phyloP scores from a whole-genome alignment of 2,329 filamentous ascomycete genomes.

The Xylariaceae sp. region DNA sequence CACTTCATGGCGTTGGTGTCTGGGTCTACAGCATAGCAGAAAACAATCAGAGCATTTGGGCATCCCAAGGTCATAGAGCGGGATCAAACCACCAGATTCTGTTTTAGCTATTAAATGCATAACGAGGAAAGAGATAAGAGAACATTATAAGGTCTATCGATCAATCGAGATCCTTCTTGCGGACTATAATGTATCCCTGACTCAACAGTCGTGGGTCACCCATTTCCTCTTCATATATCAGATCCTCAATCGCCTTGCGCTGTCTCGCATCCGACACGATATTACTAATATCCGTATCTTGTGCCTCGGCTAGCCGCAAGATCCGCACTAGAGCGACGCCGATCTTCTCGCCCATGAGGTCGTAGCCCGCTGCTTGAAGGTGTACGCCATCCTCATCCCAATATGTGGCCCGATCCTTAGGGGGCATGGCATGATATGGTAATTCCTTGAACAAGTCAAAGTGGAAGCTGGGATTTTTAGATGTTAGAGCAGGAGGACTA shows the following conservation, averaged over 20 bases:
- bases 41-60: not conserved
- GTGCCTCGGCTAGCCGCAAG: slow-evolving; percentile 44
- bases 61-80: not conserved
- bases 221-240: slow-evolving; percentile 57
- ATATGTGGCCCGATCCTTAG: slow-evolving; percentile 54
- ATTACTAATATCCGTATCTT: slow-evolving; percentile 41
- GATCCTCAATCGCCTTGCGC: slow-evolving; percentile 47
- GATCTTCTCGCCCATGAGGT: slow-evolving; percentile 65
- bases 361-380: slow-evolving; percentile 64
- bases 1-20: slow-evolving; percentile 20
- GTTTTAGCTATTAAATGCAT: too few relatives aligned
- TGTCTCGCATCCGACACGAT: slow-evolving; percentile 37
- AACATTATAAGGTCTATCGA: slow-evolving; percentile 29
- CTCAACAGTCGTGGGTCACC: slow-evolving; percentile 55
- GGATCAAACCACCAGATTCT: not conserved
- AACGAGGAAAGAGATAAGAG: not conserved
- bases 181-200: slow-evolving; percentile 61
- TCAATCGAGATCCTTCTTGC: slow-evolving; percentile 59
- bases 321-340: slow-evolving; percentile 60
- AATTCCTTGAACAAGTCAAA: slow-evolving; percentile 64
- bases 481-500: slow-evolving; percentile 5
- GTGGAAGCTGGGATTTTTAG: slow-evolving; percentile 50
- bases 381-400: slow-evolving; percentile 68
- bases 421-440: slow-evolving; percentile 58
- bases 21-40: slow-evolving; percentile 16